Base-by-base conservation (phyloP, 257 asterid genomes). In the Solanum phureja region DNA sequence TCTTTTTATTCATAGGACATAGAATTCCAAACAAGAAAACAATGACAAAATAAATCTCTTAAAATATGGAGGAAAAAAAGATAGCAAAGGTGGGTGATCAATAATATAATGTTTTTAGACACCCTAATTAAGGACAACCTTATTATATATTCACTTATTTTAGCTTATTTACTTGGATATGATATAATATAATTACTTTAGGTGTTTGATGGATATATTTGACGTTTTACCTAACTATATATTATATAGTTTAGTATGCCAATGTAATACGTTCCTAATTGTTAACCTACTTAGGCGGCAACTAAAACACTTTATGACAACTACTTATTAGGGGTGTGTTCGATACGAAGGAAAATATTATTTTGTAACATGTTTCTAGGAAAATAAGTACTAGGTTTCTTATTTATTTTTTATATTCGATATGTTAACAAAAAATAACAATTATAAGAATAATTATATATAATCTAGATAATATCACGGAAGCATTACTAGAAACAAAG, bases 201-300 rank as follows among this genome's bases (percentile, higher is more conserved):
- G 66, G 12, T 81, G 66, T 52, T 64, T 35, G 76, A 64, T 79
- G 38, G 68, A 85, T 52, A 90, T 84, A 6, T 27, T 52, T 87
- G 91, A 89, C 84, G 92, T 89, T 87, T 84, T 88, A 91, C 93
- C 93, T 82, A 90, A 91, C 90, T 27, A 83, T 77, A 21, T 44
- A 13, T 56, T 34, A 58, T 56, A 68, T 76, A 38, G 69, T 33
- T 86, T 73, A 58, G n/a, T 8, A 68, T 14, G 7, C 8, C n/a
- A 34, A 42, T 31, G 60, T 14, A 29, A 35, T 74, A 74, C 42
- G 27, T 40, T 8, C 13, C 81, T 38, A 60, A 44, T 19, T 75
- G n/a, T 87, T 64, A 62, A 77, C 52, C 69, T 62, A 74, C 4
- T 29, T 40, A 74, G 88, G 88, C 79, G 23, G 64, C 62, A 74